Conservation (phyloP, 164 flowering plant genomes). For the Vitis rotundifolia region DNA sequence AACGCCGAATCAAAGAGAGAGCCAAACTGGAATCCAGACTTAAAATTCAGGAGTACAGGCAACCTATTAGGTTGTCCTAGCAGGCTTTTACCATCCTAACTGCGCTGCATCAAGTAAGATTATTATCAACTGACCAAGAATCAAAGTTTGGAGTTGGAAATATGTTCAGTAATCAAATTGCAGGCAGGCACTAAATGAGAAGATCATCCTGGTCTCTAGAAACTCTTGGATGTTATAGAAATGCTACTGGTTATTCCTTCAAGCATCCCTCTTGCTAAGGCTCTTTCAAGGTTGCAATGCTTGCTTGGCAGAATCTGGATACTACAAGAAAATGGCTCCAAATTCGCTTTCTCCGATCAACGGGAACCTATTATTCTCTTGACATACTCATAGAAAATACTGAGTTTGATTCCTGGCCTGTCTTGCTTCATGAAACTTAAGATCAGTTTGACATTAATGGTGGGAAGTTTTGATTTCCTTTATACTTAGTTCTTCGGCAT, state of each 20-base stretch:
- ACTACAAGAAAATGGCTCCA: conserved; percentile 45
- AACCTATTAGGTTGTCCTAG: conserved; percentile 6
- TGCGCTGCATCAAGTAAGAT: conserved; percentile 71
- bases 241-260: conserved; percentile 72
- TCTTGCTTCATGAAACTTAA: conserved; percentile 78
- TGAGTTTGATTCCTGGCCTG: conserved; percentile 84
- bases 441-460: conserved; percentile 72
- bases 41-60: no score
- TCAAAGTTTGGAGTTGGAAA: no score
- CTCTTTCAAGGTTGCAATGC: conserved; percentile 61
- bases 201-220: conserved; percentile 73
- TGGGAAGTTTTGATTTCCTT: conserved; percentile 92
- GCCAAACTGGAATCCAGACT: no score
- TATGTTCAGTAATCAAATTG: no score
- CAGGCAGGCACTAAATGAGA: conserved; percentile 43
- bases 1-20: no score
- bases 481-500: conserved; percentile 59
- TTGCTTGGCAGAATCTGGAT: conserved; percentile 43
- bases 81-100: conserved; percentile 31
- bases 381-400: conserved; percentile 73
- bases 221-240: conserved; percentile 50
- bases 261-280: conserved; percentile 38
- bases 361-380: conserved; percentile 8
- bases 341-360: no score
- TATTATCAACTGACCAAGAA: no score